Base-by-base conservation (phyloP, 2,329 filamentous ascomycete genomes). In the Lachnellula cervina region DNA sequence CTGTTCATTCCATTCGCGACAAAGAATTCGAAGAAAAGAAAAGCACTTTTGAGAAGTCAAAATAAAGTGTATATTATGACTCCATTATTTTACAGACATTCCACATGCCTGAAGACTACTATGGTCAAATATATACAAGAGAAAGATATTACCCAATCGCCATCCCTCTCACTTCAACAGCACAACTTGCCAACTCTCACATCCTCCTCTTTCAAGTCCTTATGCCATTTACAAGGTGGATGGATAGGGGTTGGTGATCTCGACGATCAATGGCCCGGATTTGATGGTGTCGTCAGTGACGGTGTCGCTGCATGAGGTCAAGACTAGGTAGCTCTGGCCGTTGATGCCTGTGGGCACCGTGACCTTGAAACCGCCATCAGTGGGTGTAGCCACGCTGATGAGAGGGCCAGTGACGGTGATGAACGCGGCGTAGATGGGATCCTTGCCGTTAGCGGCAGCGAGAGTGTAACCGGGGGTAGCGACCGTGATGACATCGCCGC, bases 251-350 rank as follows among this genome's bases (percentile, higher is more conserved):
- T 62, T 64, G 37, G 55, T 59, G 43, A 70, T 61, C 57, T 71
- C 67, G 19, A 71, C 51, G 38, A 70, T 62, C 9, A 65, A 66
- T 8, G 69, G 69, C 1, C 72, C 72, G 45, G 72, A 71, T 34
- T 67, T 65, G 45, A 71, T 65, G 16, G 64, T 71, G 37, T 73
- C 69, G 56, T 73, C 72, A 5, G 61, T 68, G 43, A 71, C 68
- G 14, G 58, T 57, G 17, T 68, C 67, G 21, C 68, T 66, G 62
- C 70, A 69, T 23, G 64, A 67, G 6, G 72, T 73, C 43, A 75
- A 62, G 16, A 74, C 70, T 21, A 72, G 67, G 51, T 75, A 74
- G 54, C 61, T 70, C 61, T 74, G 72, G n/a, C 72, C 72, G 42
- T 70, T 67, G 40, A 73, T 62, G 3, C 69, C 70, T 43, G 57